Base-by-base conservation (phyloP, 1,139 yeast genomes). In the Diutina sp. region DNA sequence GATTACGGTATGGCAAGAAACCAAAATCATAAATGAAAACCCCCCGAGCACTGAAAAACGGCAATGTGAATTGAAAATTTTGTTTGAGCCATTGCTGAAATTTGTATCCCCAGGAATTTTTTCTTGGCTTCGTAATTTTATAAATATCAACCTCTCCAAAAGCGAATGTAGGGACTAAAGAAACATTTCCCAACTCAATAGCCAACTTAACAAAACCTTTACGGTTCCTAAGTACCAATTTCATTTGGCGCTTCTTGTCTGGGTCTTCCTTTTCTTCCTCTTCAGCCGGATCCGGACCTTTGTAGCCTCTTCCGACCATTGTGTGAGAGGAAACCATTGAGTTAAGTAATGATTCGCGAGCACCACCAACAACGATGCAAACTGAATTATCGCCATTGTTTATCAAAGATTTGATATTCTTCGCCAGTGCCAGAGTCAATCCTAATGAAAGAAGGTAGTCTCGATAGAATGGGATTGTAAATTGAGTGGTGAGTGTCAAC, bases 331-430 rank as follows among this genome's bases (percentile, higher is more conserved):
- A 68, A 14, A 76, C 78, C 62, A 73, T 72, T 47, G 72, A 69
- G 60, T 76, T 76, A 46, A 89, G 69, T 55, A 93, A 72, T 1
- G 95, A 84, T 64, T 93, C 99, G 60, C 90, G 88, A 0, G 98
- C 98, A 0, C 99, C 99, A 6, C 99, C 99, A 47, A 93, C 84
- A 1, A 93, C 97, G 58, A 93, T 84, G 60, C 95, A 87, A 14
- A 91, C 86, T 2, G 96, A 88, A 61, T 78, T 80, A 60, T 85
- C 84, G 48, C 87, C 85, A 60, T 81, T 79, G 57, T 70, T 71
- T 55, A 93, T 75, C 41, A 90, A 73, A 50, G 84, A 77, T 60
- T 80, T 72, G 56, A 95, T 87, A 62, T 91, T 90, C 47, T 75
- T 76, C 56, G 84, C 85, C 0, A 93, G 83, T 1, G 96, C 98